A percentile compares a stretch with the other conserved stretches of the same genome.
phyloP scores from a whole-genome alignment of 352 stramenopile species.

The Thalassiosira exigua region DNA sequence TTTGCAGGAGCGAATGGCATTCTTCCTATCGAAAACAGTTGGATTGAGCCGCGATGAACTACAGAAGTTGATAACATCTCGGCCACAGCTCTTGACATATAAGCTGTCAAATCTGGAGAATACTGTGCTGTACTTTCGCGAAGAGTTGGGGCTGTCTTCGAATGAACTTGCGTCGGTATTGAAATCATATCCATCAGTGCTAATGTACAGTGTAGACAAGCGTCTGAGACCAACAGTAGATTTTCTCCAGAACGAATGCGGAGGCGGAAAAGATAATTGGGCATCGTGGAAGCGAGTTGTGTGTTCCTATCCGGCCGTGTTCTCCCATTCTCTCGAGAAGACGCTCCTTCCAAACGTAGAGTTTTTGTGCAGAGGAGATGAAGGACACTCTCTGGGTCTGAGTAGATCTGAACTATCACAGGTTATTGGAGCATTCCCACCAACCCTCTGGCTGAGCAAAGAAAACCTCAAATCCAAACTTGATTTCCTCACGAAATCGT shows the following conservation, averaged over 20 bases:
- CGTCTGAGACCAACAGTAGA: slow-evolving; percentile 35
- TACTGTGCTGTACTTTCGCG: slow-evolving; percentile 37
- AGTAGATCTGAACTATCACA: slow-evolving; percentile 57
- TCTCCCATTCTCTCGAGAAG: slow-evolving; percentile 57
- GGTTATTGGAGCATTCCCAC: slow-evolving; percentile 51
- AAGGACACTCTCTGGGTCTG: slow-evolving; percentile 24
- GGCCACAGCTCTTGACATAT: slow-evolving; percentile 40
- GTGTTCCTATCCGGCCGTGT: slow-evolving; percentile 50
- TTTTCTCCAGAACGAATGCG: slow-evolving; percentile 49
- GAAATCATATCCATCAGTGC: slow-evolving; percentile 47
- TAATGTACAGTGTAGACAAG: slow-evolving; percentile 48
- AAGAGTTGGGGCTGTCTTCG: slow-evolving; percentile 36
- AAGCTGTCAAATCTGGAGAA: slow-evolving; percentile 37
- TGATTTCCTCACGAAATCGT: slow-evolving; percentile 39
- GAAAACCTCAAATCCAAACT: slow-evolving; percentile 55
- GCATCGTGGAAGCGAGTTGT: slow-evolving; percentile 43
- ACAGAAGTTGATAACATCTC: slow-evolving; percentile 39
- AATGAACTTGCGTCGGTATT: slow-evolving; percentile 42
- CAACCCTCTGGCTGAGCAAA: slow-evolving; percentile 50
- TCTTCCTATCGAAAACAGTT: slow-evolving; percentile 31
- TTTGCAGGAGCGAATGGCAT: slow-evolving; percentile 39
- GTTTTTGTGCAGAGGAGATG: slow-evolving; percentile 34
- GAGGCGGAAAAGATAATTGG: slow-evolving; percentile 53
- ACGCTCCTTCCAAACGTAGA: slow-evolving; percentile 43
- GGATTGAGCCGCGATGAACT: slow-evolving; percentile 32